Conservation (phyloP, 129 eudicot genomes). For the Flaveria trinervia region DNA sequence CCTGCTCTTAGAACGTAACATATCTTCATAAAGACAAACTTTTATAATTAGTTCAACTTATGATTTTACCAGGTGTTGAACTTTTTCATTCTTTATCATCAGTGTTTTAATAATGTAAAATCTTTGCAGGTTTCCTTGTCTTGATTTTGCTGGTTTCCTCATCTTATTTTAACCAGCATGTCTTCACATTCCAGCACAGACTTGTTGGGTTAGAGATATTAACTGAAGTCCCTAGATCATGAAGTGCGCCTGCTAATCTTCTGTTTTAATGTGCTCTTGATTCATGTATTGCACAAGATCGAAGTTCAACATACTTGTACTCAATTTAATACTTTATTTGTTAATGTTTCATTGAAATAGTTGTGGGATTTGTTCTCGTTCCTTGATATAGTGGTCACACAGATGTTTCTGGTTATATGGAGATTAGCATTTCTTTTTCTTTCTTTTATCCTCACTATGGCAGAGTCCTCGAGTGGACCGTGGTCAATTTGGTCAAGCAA, state of each 20-base stretch:
- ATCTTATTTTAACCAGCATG: neutral
- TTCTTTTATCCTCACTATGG: slow-evolving; percentile 40
- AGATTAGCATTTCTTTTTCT: slow-evolving; percentile 39
- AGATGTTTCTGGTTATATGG: slow-evolving; percentile 46
- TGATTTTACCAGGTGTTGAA: neutral
- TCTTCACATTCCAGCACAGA: slow-evolving; percentile 18
- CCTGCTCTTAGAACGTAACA: neutral
- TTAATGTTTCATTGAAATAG: slow-evolving; percentile 16
- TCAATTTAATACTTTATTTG: slow-evolving; percentile 16
- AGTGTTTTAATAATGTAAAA: slow-evolving; percentile 19
- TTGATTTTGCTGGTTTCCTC: slow-evolving; percentile 9
- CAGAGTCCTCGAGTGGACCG: slow-evolving; percentile 52
- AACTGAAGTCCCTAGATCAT: slow-evolving; percentile 10
- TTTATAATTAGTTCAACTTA: neutral
- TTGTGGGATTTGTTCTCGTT: slow-evolving; percentile 13
- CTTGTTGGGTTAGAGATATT: slow-evolving; percentile 18
- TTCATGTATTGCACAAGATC: neutral
- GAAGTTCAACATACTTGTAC: slow-evolving; percentile 9
- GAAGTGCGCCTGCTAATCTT: slow-evolving; percentile 10
- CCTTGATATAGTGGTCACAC: slow-evolving; percentile 1
- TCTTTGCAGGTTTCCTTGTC: slow-evolving; percentile 37
- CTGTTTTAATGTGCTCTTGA: slow-evolving; percentile 4
- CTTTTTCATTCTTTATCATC: neutral
- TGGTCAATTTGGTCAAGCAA: slow-evolving; percentile 50
- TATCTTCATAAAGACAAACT: neutral